Evolutionary conservation across 495 filamentous ascomycete species (phyloP), one percentile per base, ranked within the genome.

Genomic region (Lophiotrema nucula): DNA sequence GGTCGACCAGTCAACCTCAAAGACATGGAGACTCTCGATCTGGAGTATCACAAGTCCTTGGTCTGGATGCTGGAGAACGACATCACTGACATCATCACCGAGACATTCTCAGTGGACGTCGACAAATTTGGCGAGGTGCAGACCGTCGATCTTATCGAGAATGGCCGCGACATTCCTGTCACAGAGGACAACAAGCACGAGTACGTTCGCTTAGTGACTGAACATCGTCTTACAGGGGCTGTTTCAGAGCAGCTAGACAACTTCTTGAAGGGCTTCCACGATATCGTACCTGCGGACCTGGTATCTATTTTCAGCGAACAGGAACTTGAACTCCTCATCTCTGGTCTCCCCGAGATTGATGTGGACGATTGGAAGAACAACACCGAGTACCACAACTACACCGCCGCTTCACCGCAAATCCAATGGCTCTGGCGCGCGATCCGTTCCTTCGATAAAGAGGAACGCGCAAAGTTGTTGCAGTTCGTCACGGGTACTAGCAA

Each of bases 381-480:
- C 73, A 96, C 91, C 18, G 95, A 97, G 68, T 97, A 97, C 67
- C 93, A 97, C 73, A 97, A 97, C 73, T 99, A 97, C 77, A 88
- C 88, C 15, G 87, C 89, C 24, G 89, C 91, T 0, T 95, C 93
- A 1, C 86, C 92, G 22, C 93, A 99, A 68, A 97, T 99, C 64
- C 93, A 99, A 72, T 97, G 93, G 95, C 97, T 99, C 84, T 99
- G 93, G 93, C 87, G 93, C 66, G 93, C 95, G 2, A 87, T 99
- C 38, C 87, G 95, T 63, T 96, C 92, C 4, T 99, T 96, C 66
- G 93, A 99, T 77, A 97, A 97, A 76, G 93, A 99, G 77, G 93
- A 97, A 73, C 89, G 89, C 53, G 93, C 93, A 58, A 97, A 97
- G 71, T 82, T 99, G 37, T 81, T 99, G 4, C 93, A 99, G 69